Evolutionary conservation across 371 early-diverging fungal genomes (phyloP), one percentile per base, ranked within the genome.

Genomic region (Mucor indicus): DNA sequence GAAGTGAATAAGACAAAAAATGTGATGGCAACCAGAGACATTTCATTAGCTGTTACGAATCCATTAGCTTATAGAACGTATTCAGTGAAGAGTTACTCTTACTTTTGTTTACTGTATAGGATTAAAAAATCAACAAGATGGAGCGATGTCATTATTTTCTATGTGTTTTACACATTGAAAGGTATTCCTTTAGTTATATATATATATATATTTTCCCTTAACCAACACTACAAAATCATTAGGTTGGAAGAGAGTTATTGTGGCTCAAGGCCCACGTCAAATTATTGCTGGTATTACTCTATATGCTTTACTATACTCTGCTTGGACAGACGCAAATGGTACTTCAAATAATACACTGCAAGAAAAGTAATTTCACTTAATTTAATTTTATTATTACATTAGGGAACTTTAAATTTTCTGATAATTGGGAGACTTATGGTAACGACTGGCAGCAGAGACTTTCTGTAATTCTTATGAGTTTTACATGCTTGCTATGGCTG

Each of bases 221-320:
- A 12, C 19, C 22, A 4, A 42, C 19, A 29, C 13, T 41, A 33
- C 12, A 32, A 10, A 30, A 4, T 50, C 20, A 15, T 27, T 55
- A 83, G 86, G 86, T 38, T 92, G 95, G 93, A 92, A 91, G 62
- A 80, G 89, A 37, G 66, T 92, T 1, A 53, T 94, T 38, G 75
- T 94, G 44, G 92, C 95, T 43, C 91, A 92, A 53, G 79, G 87
- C 6, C 93, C 92, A 13, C 85, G 92, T 38, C 90, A 90, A 59
- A 80, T 85, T 27, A 80, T 93, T 47, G 68, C 69, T 13, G 64
- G 63, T 33, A 37, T 73, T 27, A 73, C 73, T 4, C 61, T 67
- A 7, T 60, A 55, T 24, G 55, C 71, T 23, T 38, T 69, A 17
- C 42, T 62, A 20, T 30, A 53, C 13, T 50, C 63, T 8, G 65